Evolutionary conservation across 2,329 filamentous ascomycete species (phyloP).

Genomic region (Diaporthe helianthi): DNA sequence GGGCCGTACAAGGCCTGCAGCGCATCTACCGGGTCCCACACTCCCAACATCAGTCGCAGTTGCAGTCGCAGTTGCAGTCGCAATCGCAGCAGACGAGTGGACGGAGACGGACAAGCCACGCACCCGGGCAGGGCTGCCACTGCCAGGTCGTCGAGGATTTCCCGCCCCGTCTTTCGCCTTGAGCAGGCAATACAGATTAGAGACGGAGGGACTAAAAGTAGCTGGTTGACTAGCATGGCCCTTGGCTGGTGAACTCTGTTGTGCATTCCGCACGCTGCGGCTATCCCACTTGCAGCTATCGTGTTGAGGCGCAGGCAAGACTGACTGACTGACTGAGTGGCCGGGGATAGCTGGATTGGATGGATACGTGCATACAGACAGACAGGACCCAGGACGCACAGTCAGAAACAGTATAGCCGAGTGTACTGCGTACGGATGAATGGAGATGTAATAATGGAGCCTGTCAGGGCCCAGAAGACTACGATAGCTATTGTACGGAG

Average conservation of each 20-base stretch:
- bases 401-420: slow-evolving; percentile 22
- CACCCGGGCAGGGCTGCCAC: neutral
- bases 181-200: slow-evolving; percentile 6
- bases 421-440: slow-evolving; percentile 24
- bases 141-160: slow-evolving; percentile 27
- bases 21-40: slow-evolving; percentile 6
- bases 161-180: slow-evolving; percentile 35
- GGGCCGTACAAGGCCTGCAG: neutral
- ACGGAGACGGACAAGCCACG: neutral
- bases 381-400: slow-evolving; percentile 9
- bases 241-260: slow-evolving; percentile 7
- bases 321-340: neutral
- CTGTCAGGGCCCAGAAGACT: slow-evolving; percentile 11
- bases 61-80: neutral
- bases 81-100: neutral
- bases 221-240: neutral
- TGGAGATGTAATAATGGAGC: neutral
- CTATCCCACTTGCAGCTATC: slow-evolving; percentile 8
- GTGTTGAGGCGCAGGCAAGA: slow-evolving; percentile 6
- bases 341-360: neutral
- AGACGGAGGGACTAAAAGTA: neutral
- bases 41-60: slow-evolving; percentile 1
- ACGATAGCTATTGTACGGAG: neutral
- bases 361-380: neutral
- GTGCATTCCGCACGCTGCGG: slow-evolving; percentile 1